These are phyloP conservation scores for Aurinia saxatilis DNA, from an alignment of 345 rosid genomes.

Conservation along the genomic window DNA sequence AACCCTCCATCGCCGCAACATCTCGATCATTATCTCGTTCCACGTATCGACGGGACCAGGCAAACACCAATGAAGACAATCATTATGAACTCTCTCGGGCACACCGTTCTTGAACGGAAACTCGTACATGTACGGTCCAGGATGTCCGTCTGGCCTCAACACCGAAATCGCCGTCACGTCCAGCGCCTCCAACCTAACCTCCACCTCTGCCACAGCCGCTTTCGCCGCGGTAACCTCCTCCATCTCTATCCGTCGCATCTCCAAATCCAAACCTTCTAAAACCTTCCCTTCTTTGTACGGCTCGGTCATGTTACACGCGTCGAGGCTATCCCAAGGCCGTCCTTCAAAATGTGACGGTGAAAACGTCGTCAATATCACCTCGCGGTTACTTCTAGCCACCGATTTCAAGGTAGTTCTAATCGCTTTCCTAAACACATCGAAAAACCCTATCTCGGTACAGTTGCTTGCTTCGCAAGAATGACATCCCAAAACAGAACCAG, in stretches of 20 bases:
- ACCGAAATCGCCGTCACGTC: constrained; percentile 67
- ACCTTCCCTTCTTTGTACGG: constrained; percentile 59
- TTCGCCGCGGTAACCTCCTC: constrained; percentile 55
- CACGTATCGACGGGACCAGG: constrained; percentile 95
- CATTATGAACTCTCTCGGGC: constrained; percentile 71
- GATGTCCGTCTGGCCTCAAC: constrained; percentile 86
- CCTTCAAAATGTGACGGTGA: constrained; percentile 96
- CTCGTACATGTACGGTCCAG: constrained; percentile 81
- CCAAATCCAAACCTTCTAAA: constrained; percentile 73
- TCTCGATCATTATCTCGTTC: constrained; percentile 69
- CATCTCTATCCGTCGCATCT: constrained; percentile 56
- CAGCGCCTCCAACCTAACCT: constrained; percentile 51
- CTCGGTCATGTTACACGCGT: constrained; percentile 74
- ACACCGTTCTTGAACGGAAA: constrained; percentile 73
- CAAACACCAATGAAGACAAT: constrained; percentile 96
- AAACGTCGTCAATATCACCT: constrained; percentile 59
- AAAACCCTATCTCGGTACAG: constrained; percentile 72
- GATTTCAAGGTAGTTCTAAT: constrained; percentile 55
- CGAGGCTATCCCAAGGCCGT: constrained; percentile 79
- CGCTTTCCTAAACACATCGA: constrained; percentile 65
- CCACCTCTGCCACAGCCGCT: not conserved
- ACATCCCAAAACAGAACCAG: constrained; percentile 63
- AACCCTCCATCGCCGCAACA: constrained; percentile 51
- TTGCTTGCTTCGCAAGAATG: constrained; percentile 73
- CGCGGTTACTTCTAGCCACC: constrained; percentile 27